Evolutionary conservation across 2,329 filamentous ascomycete genomes (phyloP), one percentile per base, ranked within the genome.

Genomic region (Neofusicoccum ribis): DNA sequence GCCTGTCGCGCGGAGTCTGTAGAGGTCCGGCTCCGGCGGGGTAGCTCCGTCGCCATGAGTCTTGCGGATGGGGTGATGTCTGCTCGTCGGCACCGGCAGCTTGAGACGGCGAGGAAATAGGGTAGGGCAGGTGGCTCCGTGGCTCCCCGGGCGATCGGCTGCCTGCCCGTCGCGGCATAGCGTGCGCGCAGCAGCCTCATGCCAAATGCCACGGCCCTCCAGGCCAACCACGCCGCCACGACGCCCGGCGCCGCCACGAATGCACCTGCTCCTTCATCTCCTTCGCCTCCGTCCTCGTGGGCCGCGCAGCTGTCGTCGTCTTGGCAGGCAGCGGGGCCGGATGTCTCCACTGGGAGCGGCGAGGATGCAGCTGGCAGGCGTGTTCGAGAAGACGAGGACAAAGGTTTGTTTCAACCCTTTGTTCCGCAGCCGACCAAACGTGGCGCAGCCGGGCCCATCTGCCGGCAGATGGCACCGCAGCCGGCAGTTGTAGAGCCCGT

Each of bases 231-330:
- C 27, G 41, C 51, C 36, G 17, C 51, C n/a, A 52, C n/a, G 15
- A 12, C 36, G 4, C 23, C 31, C 31, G 12, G 23, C 11, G 6
- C 27, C 17, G 51, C 14, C 11, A 27, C 17, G 14, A 41, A 20
- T n/a, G 17, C 51, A 17, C 36, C 14, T 56, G 36, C 51, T 59
- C 39, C 41, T 59, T 59, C 41, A 59, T 59, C 54, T 59, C 54
- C 3, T 8, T 11, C 9, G 37, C 37, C 36, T 37, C 56, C 23
- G 2, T 34, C 5, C 11, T 6, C 14, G 44, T n/a, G 12, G 4
- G 20, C 15, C 2, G 50, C 5, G 31, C 17, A 14, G 15, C 5
- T 1, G 31, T 37, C 15, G 50, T 31, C 23, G 41, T 7, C 56
- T 36, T 23, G 56, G 56, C 56, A 8, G 31, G 27, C 2, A 36